Evolutionary conservation across 768 basidiomycete species (phyloP).

Genomic region (Mrakia blollopis): DNA sequence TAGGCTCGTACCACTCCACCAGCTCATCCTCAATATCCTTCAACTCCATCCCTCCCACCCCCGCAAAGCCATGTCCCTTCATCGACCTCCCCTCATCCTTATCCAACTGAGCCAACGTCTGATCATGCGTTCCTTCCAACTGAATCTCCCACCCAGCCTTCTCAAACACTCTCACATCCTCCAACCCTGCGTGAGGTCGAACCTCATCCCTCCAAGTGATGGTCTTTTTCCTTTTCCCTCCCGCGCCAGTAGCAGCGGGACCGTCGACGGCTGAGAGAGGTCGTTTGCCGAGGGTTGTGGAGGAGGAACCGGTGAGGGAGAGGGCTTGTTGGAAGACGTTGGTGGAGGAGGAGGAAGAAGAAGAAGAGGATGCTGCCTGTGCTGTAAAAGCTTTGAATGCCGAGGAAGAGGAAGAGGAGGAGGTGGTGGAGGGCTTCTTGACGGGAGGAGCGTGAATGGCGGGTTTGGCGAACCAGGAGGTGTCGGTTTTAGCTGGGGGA

Average conservation of each 20-base stretch:
- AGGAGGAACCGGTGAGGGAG: slow-evolving; percentile 37
- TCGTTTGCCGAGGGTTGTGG: slow-evolving; percentile 40
- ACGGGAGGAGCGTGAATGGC: slow-evolving; percentile 23
- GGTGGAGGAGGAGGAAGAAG: background rate
- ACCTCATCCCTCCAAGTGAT: background rate
- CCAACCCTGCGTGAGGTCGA: slow-evolving; percentile 55
- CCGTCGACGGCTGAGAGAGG: slow-evolving; percentile 60
- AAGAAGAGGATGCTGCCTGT: background rate
- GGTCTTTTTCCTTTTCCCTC: background rate
- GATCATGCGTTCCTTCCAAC: slow-evolving; percentile 68
- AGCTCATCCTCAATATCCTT: slow-evolving; percentile 63
- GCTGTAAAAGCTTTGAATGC: background rate
- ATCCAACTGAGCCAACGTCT: slow-evolving; percentile 78
- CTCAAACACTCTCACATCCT: slow-evolving; percentile 72
- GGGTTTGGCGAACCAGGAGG: slow-evolving; percentile 25
- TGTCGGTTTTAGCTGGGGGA: background rate
- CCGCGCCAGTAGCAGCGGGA: slow-evolving; percentile 70
- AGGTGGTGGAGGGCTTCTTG: slow-evolving; percentile 31
- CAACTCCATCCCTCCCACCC: background rate
- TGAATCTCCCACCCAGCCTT: slow-evolving; percentile 85
- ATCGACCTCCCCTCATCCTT: slow-evolving; percentile 79
- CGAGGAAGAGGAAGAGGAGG: background rate
- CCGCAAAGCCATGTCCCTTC: slow-evolving; percentile 56
- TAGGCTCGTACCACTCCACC: slow-evolving; percentile 78
- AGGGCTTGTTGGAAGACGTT: slow-evolving; percentile 29